Conservation (phyloP, 1,139 yeast genomes). For the Blastobotrys raffinosifermentans region DNA sequence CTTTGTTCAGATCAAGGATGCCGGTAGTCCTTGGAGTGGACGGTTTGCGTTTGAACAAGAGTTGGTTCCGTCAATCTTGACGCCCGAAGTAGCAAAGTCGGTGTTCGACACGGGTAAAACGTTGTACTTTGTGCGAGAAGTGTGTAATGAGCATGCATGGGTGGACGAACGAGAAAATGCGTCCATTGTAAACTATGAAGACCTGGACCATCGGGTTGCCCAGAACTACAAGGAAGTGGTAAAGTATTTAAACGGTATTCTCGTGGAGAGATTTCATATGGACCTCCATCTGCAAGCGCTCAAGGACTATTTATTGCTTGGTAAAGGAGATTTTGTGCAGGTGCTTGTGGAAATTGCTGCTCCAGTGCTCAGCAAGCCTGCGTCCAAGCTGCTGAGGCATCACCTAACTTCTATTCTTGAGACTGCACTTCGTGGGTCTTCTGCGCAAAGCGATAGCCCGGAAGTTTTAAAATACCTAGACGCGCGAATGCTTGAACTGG, state of each 20-base stretch:
- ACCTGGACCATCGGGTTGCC: constrained; percentile 41
- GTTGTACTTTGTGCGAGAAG: constrained; percentile 57
- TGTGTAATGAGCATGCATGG: constrained; percentile 62
- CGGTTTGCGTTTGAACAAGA: constrained; percentile 30
- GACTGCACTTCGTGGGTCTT: constrained; percentile 61
- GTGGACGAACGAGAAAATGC: constrained; percentile 35
- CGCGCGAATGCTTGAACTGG: constrained; percentile 68
- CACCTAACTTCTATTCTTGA: constrained; percentile 60
- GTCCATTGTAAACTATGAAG: constrained; percentile 27
- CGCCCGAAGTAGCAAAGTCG: constrained; percentile 43
- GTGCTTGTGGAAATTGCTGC: constrained; percentile 54
- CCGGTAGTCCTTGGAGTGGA: constrained; percentile 28
- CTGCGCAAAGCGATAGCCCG: constrained; percentile 44
- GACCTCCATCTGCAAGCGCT: constrained; percentile 54
- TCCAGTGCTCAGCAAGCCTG: constrained; percentile 52
- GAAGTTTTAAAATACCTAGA: constrained; percentile 56
- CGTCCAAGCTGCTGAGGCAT: constrained; percentile 57
- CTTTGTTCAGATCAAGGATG: constrained; percentile 41
- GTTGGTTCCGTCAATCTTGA: constrained; percentile 57
- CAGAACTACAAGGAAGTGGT: constrained; percentile 55
- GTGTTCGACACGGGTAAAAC: constrained; percentile 76
- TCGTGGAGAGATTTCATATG: constrained; percentile 47
- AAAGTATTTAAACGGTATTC: constrained; percentile 45
- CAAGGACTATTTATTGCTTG: constrained; percentile 63
- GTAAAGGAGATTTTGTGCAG: constrained; percentile 73